Base-by-base conservation (phyloP, 1,284 basidiomycete genomes). In the Malassezia dermatis region DNA sequence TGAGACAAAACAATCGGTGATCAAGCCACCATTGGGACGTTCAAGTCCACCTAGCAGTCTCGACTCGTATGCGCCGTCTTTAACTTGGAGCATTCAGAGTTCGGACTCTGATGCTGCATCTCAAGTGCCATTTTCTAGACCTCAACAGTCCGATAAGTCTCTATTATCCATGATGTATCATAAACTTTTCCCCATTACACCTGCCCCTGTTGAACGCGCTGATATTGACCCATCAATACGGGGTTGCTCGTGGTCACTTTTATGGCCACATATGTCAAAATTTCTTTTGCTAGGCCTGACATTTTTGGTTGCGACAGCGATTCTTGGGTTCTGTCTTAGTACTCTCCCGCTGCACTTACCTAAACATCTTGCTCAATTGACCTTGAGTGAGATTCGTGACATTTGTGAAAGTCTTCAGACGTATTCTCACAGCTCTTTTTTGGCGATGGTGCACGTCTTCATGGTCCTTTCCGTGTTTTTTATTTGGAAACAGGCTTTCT, bases 401-500 rank as follows among this genome's bases (percentile, higher is more conserved):
- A 53, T 72, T 35, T 69, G 65, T 19, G 53, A 60, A 35, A 54
- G 53, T 19, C 60, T 74, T n/a, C 60, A 63, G 53, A 37, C 40
- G 15, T 74, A 74, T 35, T 59, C 67, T 21, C 51, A 61, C 48
- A 62, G 61, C 55, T 63, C 56, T 41, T 39, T 27, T 28, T 44
- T 32, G 23, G 65, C 66, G 2, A 62, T 59, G 35, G 17, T 53
- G n/a, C 71, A 73, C 48, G 70, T 69, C 11, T 59, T 70, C 21
- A 28, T 66, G 21, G 71, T 72, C 24, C 49, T 72, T 12, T 58
- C 60, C 17, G 40, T 58, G n/a, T 65, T 72, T 41, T 73, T 72
- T 48, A 63, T 62, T 11, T 73, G 68, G 68, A 71, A 72, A 57
- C 71, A 73, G 61, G 63, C 70, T 4, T 73, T 71, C 35, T 69